Base-by-base conservation (phyloP, 2,329 filamentous ascomycete species). In the Fusarium sterilihyphosum region DNA sequence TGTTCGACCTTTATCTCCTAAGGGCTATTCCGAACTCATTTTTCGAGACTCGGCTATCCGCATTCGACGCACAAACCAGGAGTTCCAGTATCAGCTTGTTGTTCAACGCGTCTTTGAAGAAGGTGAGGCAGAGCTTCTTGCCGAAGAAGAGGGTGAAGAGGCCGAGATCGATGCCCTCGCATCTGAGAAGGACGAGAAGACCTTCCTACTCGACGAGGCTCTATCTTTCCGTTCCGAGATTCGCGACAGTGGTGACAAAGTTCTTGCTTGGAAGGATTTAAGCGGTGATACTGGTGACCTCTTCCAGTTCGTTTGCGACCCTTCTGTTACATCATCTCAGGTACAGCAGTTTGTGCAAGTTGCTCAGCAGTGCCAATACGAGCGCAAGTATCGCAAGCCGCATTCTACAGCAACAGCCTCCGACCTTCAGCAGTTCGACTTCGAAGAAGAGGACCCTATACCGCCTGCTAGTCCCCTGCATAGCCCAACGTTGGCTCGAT, bases 21-120 rank as follows among this genome's bases (percentile, higher is more conserved):
- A 99, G 83, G 96, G 96, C 75, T 98, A 98, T 83, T 98, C 96
- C 4, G 96, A 99, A 84, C 94, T 98, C 81, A 97, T 99, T 84
- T 99, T 98, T 88, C 98, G 96, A 84, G 96, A 99, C 91, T 93
- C 95, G 44, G 93, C 94, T 53, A 94, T 96, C 61, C 94, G 93
- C 73, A 97, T 99, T 80, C 93, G 97, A 74, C 92, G 94, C 73
- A 98, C 96, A 22, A 95, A 94, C 26, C 95, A 98, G 82, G 95
- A 98, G 61, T 98, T 94, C 80, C 95, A 99, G 80, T 99, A 98
- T 82, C 96, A 99, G 83, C 93, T 99, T 18, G 96, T 98, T 46
- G 90, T 98, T 47, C 96, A 99, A 82, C 91, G 96, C 70, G 96
- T 96, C 67, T 99, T 97, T 87, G 96, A 99, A 81, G 96, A 99